phyloP scores from a whole-genome alignment of 1,284 basidiomycete species.

The Blastosporella zonata region DNA sequence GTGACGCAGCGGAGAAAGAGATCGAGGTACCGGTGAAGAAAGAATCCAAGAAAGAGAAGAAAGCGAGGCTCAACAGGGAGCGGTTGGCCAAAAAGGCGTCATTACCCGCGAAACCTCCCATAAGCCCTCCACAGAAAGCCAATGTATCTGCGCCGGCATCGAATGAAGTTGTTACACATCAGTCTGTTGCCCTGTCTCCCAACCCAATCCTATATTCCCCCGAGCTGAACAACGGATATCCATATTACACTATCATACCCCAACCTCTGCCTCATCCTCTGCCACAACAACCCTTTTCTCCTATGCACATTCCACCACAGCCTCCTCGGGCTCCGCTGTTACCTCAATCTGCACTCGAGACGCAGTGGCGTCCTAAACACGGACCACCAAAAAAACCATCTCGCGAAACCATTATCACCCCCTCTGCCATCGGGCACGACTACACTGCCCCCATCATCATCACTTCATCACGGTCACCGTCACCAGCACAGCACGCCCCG shows the following conservation, averaged over 20 bases:
- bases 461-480: conserved; percentile 14
- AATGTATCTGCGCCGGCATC: neutral
- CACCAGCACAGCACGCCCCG: conserved; percentile 1
- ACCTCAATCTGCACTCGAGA: conserved; percentile 15
- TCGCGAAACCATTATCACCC: neutral
- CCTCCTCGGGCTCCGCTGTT: conserved; percentile 7
- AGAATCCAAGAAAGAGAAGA: conserved; percentile 41
- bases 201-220: neutral
- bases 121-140: neutral
- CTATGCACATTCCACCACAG: neutral
- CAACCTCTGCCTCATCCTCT: conserved; percentile 12
- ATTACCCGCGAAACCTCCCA: neutral
- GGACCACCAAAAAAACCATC: conserved; percentile 12
- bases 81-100: conserved; percentile 29
- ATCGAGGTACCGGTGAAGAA: conserved; percentile 23
- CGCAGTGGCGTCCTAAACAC: conserved; percentile 14
- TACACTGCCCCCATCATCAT: conserved; percentile 17
- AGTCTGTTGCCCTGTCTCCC: neutral
- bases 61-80: conserved; percentile 33
- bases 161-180: neutral
- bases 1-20: conserved; percentile 24
- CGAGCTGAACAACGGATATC: neutral
- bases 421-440: conserved; percentile 6
- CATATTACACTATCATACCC: conserved; percentile 6
- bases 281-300: conserved; percentile 1